Conservation (phyloP, 331 rosid genomes). For the Telfairia occidentalis region DNA sequence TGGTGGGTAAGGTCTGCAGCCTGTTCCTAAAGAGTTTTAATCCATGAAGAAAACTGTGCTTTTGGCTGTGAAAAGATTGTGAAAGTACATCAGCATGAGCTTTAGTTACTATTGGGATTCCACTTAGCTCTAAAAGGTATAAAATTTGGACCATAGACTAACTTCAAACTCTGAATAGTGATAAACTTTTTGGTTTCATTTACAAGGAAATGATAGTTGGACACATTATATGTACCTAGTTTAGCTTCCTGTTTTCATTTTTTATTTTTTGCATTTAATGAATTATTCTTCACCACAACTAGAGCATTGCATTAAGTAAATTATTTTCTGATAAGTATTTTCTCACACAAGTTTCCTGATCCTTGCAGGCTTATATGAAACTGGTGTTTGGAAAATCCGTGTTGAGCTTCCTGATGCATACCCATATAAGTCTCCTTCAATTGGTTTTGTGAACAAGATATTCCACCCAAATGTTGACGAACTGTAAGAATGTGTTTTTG, state of each 20-base stretch:
- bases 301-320: neutral
- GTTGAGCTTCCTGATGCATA: conserved; percentile 94
- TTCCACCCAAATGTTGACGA: conserved; percentile 93
- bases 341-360: neutral
- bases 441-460: conserved; percentile 78
- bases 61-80: conserved; percentile 7
- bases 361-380: conserved; percentile 75
- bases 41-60: conserved; percentile 11
- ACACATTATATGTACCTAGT: conserved; percentile 3
- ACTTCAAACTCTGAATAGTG: neutral
- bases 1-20: conserved; percentile 9
- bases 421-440: conserved; percentile 83
- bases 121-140: conserved; percentile 6
- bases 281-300: neutral
- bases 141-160: neutral
- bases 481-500: conserved; percentile 38
- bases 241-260: neutral
- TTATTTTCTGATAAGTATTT: neutral
- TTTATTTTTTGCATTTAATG: neutral
- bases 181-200: neutral
- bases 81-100: conserved; percentile 1
- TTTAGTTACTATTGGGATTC: conserved; percentile 2
- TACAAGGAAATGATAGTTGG: neutral
- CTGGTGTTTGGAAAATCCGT: conserved; percentile 91
- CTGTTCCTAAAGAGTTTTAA: conserved; percentile 4